Evolutionary conservation across 352 stramenopile genomes (phyloP).

Genomic region (Elongisporangium senticosum): DNA sequence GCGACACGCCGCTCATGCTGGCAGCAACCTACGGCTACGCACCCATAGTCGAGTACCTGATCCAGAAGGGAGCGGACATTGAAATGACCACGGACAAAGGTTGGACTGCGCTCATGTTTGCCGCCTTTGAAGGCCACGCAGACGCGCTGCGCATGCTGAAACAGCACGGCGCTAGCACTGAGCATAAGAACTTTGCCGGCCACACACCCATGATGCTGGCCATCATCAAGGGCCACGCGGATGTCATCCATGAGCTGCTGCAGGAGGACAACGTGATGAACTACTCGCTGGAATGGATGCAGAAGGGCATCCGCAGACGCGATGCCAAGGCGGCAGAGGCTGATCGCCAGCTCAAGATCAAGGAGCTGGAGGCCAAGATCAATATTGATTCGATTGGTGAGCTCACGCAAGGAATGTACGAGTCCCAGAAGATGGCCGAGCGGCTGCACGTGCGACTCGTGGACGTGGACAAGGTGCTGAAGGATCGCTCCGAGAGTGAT

Average conservation of each 20-base stretch:
- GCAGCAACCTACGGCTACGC: not conserved
- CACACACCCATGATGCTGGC: not conserved
- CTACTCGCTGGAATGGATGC: not conserved
- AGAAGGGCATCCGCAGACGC: not conserved
- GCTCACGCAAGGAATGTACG: not conserved
- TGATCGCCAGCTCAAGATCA: not conserved
- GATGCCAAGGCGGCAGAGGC: not conserved
- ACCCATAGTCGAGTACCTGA: not conserved
- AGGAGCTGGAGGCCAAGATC: not conserved
- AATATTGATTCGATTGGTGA: not conserved
- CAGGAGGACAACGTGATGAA: not conserved
- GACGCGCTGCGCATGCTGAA: not conserved
- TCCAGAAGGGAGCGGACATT: not conserved
- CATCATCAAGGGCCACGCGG: not conserved
- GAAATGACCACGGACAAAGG: not conserved
- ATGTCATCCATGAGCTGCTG: not conserved
- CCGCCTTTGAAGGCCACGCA: not conserved
- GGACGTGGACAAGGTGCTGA: not conserved
- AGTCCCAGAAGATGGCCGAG: not conserved
- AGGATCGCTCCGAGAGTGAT: not conserved
- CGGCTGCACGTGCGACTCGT: not conserved
- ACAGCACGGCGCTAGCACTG: not conserved
- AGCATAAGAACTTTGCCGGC: not conserved
- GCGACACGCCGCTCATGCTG: not conserved
- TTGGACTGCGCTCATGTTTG: not conserved